These are phyloP conservation scores for Tolypocladium ovalisporum DNA, from an alignment of 2,329 filamentous ascomycete genomes.

Conservation along the genomic window DNA sequence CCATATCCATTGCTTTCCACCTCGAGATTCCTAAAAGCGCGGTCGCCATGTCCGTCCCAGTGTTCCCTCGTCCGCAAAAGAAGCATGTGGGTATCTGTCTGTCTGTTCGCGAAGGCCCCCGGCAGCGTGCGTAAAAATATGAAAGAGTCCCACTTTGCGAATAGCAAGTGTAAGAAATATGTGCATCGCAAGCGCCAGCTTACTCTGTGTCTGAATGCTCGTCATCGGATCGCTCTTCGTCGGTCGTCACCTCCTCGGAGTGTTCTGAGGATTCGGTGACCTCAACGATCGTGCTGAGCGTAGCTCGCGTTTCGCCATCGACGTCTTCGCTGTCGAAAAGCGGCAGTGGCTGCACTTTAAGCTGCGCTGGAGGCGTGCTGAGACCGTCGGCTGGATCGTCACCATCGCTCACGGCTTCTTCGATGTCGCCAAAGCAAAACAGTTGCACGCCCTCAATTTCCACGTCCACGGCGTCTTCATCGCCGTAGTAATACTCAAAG, in stretches of 20 bases:
- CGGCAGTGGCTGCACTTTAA: background rate
- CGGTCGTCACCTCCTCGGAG: background rate
- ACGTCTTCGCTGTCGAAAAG: background rate
- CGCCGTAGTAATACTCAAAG: constrained; percentile 13
- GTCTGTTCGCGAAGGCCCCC: background rate
- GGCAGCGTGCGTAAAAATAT: background rate
- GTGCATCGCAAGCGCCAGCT: background rate
- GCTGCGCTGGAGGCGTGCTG: background rate
- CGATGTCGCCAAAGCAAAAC: constrained; percentile 2
- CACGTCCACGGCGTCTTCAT: constrained; percentile 13
- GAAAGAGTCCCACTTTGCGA: background rate
- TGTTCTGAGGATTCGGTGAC: background rate
- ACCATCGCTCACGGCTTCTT: background rate
- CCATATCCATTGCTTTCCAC: background rate
- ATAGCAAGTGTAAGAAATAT: background rate
- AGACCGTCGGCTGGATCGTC: background rate
- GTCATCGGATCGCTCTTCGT: background rate
- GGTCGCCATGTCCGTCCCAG: background rate
- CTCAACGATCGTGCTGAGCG: background rate
- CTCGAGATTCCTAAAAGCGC: background rate
- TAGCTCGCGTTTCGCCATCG: background rate
- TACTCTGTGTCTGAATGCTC: background rate
- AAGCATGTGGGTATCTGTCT: background rate
- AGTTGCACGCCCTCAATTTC: constrained; percentile 12
- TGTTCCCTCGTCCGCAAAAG: background rate